Evolutionary conservation across 225 moss, liverwort and hornwort species (phyloP).

Genomic region (Lunularia cruciata): DNA sequence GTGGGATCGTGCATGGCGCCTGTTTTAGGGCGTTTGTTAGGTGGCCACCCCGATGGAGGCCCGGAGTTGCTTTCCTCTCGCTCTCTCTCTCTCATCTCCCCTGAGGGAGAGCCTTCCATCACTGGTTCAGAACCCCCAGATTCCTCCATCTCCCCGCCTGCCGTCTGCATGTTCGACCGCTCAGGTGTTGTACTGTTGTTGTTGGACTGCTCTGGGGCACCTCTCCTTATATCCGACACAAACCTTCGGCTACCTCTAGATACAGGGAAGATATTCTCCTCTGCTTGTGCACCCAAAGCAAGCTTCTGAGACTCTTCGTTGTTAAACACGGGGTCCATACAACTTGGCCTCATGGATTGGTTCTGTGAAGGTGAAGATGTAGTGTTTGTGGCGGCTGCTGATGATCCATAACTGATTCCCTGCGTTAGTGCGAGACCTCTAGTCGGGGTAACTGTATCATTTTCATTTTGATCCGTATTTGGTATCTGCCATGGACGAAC

Average conservation of each 20-base stretch:
- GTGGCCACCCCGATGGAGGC: conserved; percentile 1
- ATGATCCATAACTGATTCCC: not conserved
- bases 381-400: not conserved
- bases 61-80: conserved; percentile 9
- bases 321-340: not conserved
- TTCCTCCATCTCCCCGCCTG: conserved; percentile 4
- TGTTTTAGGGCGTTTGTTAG: conserved; percentile 8
- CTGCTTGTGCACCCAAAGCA: not conserved
- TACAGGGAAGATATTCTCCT: not conserved
- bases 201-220: not conserved
- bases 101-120: conserved; percentile 1
- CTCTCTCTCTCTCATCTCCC: not conserved
- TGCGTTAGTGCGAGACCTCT: not conserved
- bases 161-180: not conserved
- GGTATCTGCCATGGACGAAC: not conserved
- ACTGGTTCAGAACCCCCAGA: conserved; percentile 4
- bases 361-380: not conserved
- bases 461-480: conserved; percentile 2
- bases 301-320: not conserved
- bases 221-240: not conserved
- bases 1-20: conserved; percentile 25
- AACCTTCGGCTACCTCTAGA: not conserved
- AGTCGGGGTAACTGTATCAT: not conserved
- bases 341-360: conserved; percentile 1
- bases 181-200: not conserved